Evolutionary conservation across 768 basidiomycete species (phyloP), one percentile per base, ranked within the genome.

Genomic region (Trichaptum fuscoviolaceum): DNA sequence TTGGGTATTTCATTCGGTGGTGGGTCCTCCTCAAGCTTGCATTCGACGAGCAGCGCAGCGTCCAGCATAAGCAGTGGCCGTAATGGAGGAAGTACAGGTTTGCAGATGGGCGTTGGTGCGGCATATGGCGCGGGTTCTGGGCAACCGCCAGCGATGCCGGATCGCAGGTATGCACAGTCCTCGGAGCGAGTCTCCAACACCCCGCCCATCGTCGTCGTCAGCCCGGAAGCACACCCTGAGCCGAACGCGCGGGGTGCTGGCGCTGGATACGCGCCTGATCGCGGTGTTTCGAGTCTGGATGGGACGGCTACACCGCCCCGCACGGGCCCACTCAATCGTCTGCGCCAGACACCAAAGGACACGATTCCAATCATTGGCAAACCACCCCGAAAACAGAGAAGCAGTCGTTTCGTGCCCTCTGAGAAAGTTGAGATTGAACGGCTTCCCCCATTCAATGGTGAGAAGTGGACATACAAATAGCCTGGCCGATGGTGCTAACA

Each of bases 371-470:
- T 96, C 72, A 89, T 93, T 17, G 95, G 95, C 35, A 99, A 99
- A 74, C 95, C 95, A 24, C 95, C 97, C 26, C 88, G 96, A 72
- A 99, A 99, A 77, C 97, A 99, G 79, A 86, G 96, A 71, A 98
- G 95, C 80, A 95, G 93, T 75, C 87, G 97, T 68, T 99, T 99
- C 73, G 91, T 99, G 63, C 91, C 96, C 67, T 92, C 92, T 1
- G 97, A 99, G 80, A 93, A 89, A 80, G 93, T 97, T 42, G 96
- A 99, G 70, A 94, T 99, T 67, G 94, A 99, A 78, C 88, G 91
- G 73, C 83, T 99, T 63, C 94, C 96, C 17, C 87, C 91, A 7
- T 99, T 99, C 80, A 80, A 85, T 76, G 93, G 95, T 94, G 57
- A 68, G 88, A 62, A 65, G 57, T 36, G 68, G 67, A 69, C 27